A percentile compares a stretch with the other conserved stretches of the same genome.
phyloP scores from a whole-genome alignment of 306 rosid species.

The Echinosophora koreensis region DNA sequence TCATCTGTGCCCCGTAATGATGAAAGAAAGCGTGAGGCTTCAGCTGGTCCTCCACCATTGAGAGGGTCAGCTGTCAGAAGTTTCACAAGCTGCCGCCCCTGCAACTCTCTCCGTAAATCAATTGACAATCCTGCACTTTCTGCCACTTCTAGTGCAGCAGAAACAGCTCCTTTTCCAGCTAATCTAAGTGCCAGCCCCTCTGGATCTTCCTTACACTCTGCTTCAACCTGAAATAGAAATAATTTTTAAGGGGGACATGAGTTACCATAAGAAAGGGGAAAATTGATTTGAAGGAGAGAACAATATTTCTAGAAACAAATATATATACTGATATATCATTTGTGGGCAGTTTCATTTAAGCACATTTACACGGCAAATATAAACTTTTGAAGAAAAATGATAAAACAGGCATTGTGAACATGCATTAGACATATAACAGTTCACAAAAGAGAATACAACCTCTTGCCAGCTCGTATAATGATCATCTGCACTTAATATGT shows the following conservation, averaged over 20 bases:
- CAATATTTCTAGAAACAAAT: neutral
- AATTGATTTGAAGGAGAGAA: slow-evolving; percentile 5
- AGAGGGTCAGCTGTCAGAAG: slow-evolving; percentile 99
- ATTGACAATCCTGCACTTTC: slow-evolving; percentile 93
- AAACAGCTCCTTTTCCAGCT: slow-evolving; percentile 98
- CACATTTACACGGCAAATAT: slow-evolving; percentile 26
- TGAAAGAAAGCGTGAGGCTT: slow-evolving; percentile 99
- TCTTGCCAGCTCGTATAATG: slow-evolving; percentile 95
- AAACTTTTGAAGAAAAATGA: slow-evolving; percentile 31
- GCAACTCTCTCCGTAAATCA: slow-evolving; percentile 92
- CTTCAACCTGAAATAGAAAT: slow-evolving; percentile 80
- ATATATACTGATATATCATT: slow-evolving; percentile 7
- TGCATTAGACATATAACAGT: slow-evolving; percentile 32
- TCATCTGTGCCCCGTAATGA: slow-evolving; percentile 91
- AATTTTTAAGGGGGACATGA: slow-evolving; percentile 8
- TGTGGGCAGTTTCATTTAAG: slow-evolving; percentile 29
- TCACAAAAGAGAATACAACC: slow-evolving; percentile 59
- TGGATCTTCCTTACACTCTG: slow-evolving; percentile 96
- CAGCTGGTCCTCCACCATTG: slow-evolving; percentile 98
- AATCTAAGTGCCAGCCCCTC: slow-evolving; percentile 97
- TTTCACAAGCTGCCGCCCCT: slow-evolving; percentile 98
- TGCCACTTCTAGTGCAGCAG: slow-evolving; percentile 98
- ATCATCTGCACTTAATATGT: slow-evolving; percentile 87
- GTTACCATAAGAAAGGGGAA: slow-evolving; percentile 2
- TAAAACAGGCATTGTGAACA: slow-evolving; percentile 24